A percentile compares a stretch with the other conserved stretches of the same genome.
These are phyloP conservation scores for Trichoderma simmonsii DNA, from an alignment of 2,329 filamentous ascomycete species.

Conservation along the genomic window DNA sequence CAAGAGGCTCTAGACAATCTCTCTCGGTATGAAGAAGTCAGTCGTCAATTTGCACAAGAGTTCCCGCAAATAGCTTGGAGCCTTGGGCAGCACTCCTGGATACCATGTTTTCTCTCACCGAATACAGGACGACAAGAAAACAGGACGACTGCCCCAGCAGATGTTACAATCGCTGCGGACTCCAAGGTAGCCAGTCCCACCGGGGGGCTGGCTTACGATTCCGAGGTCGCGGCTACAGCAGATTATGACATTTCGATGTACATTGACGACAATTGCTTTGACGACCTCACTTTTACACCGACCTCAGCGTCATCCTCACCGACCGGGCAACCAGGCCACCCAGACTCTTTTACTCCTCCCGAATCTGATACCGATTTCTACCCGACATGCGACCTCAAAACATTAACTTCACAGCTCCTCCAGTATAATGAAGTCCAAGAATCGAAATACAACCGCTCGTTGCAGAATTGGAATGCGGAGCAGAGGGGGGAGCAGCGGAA, in stretches of 20 bases:
- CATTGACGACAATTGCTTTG: background rate
- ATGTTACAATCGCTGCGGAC: background rate
- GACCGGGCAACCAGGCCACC: background rate
- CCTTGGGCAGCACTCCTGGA: background rate
- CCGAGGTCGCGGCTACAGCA: background rate
- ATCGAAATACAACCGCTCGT: background rate
- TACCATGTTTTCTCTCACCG: background rate
- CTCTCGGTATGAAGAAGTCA: background rate
- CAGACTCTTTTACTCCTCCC: background rate
- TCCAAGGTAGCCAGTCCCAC: background rate
- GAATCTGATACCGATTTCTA: background rate
- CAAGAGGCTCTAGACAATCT: background rate
- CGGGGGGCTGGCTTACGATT: background rate
- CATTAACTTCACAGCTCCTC: background rate
- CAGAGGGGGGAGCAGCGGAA: background rate
- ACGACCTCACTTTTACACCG: background rate
- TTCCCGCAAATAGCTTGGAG: background rate
- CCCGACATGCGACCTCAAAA: background rate
- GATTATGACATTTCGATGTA: background rate
- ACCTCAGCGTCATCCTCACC: background rate
- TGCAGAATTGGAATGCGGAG: background rate
- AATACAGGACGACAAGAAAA: background rate
- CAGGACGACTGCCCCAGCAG: background rate
- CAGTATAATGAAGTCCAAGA: background rate
- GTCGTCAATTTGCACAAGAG: conserved; percentile 2